Percentiles rank a stretch among this genome's conserved stretches.
Conservation (phyloP, 345 rosid species). For the Boechera divaricarpa region DNA sequence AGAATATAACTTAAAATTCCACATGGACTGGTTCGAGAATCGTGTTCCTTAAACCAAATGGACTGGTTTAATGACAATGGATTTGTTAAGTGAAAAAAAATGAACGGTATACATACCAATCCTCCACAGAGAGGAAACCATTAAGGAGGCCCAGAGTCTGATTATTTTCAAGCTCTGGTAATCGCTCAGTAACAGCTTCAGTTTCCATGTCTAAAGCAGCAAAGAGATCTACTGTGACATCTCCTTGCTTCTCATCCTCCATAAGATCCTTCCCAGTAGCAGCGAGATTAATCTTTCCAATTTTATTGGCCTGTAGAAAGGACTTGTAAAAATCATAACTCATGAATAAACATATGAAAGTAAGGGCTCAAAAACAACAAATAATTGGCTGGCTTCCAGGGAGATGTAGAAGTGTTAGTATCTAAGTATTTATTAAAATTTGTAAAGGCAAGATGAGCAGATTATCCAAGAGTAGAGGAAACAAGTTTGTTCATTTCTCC, state of each 20-base stretch:
- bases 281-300: slow-evolving; percentile 98
- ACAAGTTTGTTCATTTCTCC: slow-evolving; percentile 23
- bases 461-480: slow-evolving; percentile 22
- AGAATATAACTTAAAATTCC: slow-evolving; percentile 23
- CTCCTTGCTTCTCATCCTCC: slow-evolving; percentile 99
- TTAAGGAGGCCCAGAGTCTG: slow-evolving; percentile 91
- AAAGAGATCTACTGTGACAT: slow-evolving; percentile 88
- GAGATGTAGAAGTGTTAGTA: slow-evolving; percentile 10
- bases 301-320: slow-evolving; percentile 83
- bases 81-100: slow-evolving; percentile 22
- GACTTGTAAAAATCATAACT: slow-evolving; percentile 10
- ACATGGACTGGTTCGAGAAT: slow-evolving; percentile 23
- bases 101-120: slow-evolving; percentile 63
- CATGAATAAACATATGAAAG: slow-evolving; percentile 22
- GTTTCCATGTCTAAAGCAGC: slow-evolving; percentile 91
- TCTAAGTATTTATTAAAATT: neutral
- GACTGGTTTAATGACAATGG: slow-evolving; percentile 25
- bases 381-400: slow-evolving; percentile 26
- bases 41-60: slow-evolving; percentile 11
- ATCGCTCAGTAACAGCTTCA: slow-evolving; percentile 83
- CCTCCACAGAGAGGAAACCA: slow-evolving; percentile 96
- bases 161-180: slow-evolving; percentile 78
- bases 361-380: slow-evolving; percentile 24
- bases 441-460: slow-evolving; percentile 9
- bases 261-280: slow-evolving; percentile 99